Conservation (phyloP, 805 yeast genomes). For the Saccharomycopsis sp. region DNA sequence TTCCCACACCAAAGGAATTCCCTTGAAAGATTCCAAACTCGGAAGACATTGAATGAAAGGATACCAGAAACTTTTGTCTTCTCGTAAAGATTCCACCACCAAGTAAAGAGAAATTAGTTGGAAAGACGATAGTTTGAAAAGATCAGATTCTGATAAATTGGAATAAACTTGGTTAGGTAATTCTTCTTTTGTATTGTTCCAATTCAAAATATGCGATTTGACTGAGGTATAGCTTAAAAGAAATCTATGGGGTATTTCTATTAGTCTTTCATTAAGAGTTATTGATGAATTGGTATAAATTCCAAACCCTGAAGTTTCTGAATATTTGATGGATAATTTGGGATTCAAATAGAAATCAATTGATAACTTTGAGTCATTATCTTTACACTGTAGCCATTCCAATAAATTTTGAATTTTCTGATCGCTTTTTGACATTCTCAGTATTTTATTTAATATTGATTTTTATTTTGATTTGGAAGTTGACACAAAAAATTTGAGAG, state of each 20-base stretch:
- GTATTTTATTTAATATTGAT: too few species aligned
- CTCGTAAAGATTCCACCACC: slow-evolving; percentile 1
- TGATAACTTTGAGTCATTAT: too few species aligned
- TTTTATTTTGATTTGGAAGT: too few species aligned
- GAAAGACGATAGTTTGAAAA: slow-evolving; percentile 4
- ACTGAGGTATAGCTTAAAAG: too few species aligned
- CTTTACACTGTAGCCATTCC: too few species aligned
- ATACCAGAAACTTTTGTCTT: slow-evolving; percentile 7
- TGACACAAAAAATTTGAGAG: too few species aligned
- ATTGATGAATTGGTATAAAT: slow-evolving; percentile 7
- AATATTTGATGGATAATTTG: slow-evolving; percentile 1
- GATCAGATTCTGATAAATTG: slow-evolving; percentile 3
- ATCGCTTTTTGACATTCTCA: too few species aligned
- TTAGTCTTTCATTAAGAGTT: slow-evolving; percentile 11
- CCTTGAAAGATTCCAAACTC: neutral
- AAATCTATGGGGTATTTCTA: too few species aligned
- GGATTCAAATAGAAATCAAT: too few species aligned
- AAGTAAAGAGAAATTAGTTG: slow-evolving; percentile 11
- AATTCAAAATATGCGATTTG: too few species aligned
- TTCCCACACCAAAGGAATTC: slow-evolving; percentile 8
- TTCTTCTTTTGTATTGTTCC: too few species aligned
- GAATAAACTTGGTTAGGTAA: slow-evolving; percentile 7
- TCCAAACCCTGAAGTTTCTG: slow-evolving; percentile 8
- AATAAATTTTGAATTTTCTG: too few species aligned
- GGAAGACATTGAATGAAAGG: slow-evolving; percentile 8